A percentile compares a stretch with the other conserved stretches of the same genome.
phyloP scores from a whole-genome alignment of 202 grass and related monocot genomes.

The Brachypodium distachyon region DNA sequence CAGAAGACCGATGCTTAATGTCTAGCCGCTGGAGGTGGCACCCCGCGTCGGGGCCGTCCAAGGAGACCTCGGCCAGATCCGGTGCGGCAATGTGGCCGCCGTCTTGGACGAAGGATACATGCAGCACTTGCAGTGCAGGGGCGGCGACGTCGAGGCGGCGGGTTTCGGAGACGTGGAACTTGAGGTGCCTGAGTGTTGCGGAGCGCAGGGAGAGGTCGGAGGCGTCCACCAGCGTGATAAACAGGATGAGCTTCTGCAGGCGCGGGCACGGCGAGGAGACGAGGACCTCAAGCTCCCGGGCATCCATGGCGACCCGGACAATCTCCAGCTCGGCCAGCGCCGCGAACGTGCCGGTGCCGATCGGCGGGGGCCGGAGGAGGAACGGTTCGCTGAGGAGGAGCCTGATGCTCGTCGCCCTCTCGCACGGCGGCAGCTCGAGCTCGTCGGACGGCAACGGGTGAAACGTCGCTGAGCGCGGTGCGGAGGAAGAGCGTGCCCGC shows the following conservation, averaged over 20 bases:
- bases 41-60: background rate
- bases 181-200: background rate
- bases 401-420: background rate
- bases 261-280: no score
- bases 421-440: background rate
- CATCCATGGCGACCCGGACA: background rate
- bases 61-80: background rate
- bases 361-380: background rate
- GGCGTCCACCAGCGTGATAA: background rate
- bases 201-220: background rate
- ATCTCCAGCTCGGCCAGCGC: background rate
- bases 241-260: no score
- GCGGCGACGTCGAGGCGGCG: background rate
- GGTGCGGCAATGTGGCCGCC: background rate
- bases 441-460: no score
- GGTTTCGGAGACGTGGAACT: background rate
- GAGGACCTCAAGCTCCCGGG: background rate
- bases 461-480: no score
- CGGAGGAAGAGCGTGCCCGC: background rate
- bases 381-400: background rate
- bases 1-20: background rate
- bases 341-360: background rate
- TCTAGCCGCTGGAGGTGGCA: background rate
- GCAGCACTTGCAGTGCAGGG: background rate
- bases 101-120: background rate